phyloP scores from a whole-genome alignment of 2,329 filamentous ascomycete species.

The Epichloe elymi region DNA sequence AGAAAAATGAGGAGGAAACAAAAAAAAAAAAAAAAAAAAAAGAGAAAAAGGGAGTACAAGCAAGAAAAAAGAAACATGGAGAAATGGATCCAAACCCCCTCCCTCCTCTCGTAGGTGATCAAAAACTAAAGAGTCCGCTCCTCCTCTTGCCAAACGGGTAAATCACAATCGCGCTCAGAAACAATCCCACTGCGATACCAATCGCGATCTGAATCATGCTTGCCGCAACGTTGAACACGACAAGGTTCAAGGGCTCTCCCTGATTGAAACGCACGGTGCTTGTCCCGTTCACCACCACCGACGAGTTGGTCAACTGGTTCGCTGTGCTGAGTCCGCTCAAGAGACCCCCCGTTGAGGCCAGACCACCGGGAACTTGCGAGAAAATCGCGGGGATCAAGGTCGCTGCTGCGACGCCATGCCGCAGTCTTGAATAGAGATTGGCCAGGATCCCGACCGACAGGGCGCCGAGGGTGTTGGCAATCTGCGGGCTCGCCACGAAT shows the following conservation, averaged over 20 bases:
- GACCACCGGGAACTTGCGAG: conserved; percentile 33
- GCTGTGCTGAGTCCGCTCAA: conserved; percentile 31
- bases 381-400: conserved; percentile 36
- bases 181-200: conserved; percentile 37
- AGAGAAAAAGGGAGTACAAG: no score
- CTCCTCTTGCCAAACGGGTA: conserved; percentile 37
- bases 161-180: conserved; percentile 33
- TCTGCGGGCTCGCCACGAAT: conserved; percentile 57
- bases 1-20: no score
- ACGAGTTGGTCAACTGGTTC: conserved; percentile 29
- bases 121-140: conserved; percentile 37
- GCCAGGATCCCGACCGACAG: conserved; percentile 64
- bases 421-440: conserved; percentile 57
- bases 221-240: conserved; percentile 32
- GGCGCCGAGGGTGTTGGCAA: conserved; percentile 65
- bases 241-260: conserved; percentile 17
- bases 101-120: neutral
- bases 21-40: no score
- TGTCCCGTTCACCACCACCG: conserved; percentile 22
- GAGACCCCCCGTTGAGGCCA: conserved; percentile 33
- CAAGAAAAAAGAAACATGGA: neutral
- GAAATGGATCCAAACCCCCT: no score
- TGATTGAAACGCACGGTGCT: conserved; percentile 12
- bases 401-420: conserved; percentile 37
- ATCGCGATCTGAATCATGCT: conserved; percentile 41